Percentiles rank a stretch among this genome's conserved stretches.
Evolutionary conservation across 177 flowering plant species (phyloP).

Genomic region (Vitis hybrid): DNA sequence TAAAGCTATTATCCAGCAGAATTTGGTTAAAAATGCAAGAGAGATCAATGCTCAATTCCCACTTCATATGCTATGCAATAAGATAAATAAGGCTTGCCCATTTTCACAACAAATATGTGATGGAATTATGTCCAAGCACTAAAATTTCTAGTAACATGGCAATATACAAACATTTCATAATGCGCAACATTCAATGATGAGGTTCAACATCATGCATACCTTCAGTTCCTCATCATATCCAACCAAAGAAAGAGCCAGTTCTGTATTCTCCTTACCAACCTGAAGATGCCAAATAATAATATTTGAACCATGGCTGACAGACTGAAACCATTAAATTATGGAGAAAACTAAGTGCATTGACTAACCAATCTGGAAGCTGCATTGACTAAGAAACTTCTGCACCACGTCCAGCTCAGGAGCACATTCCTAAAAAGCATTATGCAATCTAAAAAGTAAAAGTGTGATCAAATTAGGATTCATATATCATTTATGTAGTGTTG

Average conservation of each 20-base stretch:
- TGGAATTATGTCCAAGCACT: too few species aligned
- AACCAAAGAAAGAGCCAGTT: conserved; percentile 88
- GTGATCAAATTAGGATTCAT: not conserved
- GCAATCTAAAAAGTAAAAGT: too few species aligned
- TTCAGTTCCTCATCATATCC: conserved; percentile 83
- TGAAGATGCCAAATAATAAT: conserved; percentile 24
- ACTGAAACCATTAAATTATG: not conserved
- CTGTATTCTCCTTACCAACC: conserved; percentile 93
- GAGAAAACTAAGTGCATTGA: conserved; percentile 8
- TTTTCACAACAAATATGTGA: too few species aligned
- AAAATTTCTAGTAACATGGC: too few species aligned
- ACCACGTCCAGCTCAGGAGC: conserved; percentile 60
- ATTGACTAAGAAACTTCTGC: conserved; percentile 67
- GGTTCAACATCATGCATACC: conserved; percentile 30
- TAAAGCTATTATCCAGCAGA: not conserved
- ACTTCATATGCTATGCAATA: too few species aligned
- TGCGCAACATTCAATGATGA: too few species aligned
- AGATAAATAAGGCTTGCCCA: too few species aligned
- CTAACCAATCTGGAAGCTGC: conserved; percentile 78
- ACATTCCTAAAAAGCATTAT: conserved; percentile 56
- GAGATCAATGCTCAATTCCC: too few species aligned
- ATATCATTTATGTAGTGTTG: not conserved
- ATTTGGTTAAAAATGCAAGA: too few species aligned
- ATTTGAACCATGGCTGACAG: not conserved
- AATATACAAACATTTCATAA: too few species aligned